Evolutionary conservation across 2,329 filamentous ascomycete genomes (phyloP), one percentile per base, ranked within the genome.

Genomic region (Zymoseptoria passerinii): DNA sequence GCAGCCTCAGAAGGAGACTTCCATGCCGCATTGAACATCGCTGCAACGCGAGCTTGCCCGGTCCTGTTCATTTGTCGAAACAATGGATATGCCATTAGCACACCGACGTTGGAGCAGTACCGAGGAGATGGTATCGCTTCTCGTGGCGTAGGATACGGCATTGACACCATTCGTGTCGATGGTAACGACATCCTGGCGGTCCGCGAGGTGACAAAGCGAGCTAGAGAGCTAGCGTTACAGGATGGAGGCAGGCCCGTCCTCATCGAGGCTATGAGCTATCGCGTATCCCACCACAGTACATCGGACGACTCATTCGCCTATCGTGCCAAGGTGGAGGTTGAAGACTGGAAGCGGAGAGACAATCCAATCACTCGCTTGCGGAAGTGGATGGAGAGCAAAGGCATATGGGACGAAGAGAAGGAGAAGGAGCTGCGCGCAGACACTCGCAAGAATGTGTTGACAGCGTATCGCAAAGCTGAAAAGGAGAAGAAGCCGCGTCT

Each of bases 301-400:
- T 94, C 89, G 0, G 94, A 99, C 70, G 94, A 99, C 75, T 94
- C 89, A 27, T 99, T 96, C 69, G 94, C 94, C 0, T 99, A 99
- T 76, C 88, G 94, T 8, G 91, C 92, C 1, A 85, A 88, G 27
- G 86, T 96, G 0, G 94, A 99, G 70, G 94, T 99, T 7, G 89
- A 96, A 71, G 90, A 95, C 71, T 96, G 91, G 91, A 95, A 95
- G 74, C 73, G 90, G 0, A 80, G 91, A 10, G 92, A 96, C 70
- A 96, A 96, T 68, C 91, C 91, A 1, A 87, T 96, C 54, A 90
- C 89, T 1, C 81, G 91, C 10, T 72, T 95, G 57, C 82, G 92
- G 20, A 96, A 96, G 77, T 99, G 90, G 83, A 85, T 99, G 76
- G 92, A 99, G 74, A 81, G 83, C 8, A 84, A 86, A 65, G 85